Conservation (phyloP, 192 early-diverging fungal species). For the Pilaira anomala region DNA sequence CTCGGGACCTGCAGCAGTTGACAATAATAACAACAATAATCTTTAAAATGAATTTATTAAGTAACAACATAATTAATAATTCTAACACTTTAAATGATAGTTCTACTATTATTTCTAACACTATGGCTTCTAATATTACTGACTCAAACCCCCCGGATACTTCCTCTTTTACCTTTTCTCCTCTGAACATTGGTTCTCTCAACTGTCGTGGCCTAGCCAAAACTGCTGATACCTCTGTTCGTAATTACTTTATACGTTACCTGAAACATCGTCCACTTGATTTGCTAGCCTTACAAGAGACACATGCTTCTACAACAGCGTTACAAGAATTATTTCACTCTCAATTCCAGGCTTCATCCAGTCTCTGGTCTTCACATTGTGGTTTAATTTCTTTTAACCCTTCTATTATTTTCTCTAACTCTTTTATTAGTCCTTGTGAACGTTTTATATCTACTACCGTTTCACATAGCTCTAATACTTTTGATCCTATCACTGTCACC, state of each 20-base stretch:
- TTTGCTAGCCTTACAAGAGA: neutral
- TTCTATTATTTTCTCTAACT: neutral
- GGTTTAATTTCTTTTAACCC: neutral
- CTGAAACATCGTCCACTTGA: neutral
- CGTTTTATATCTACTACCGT: neutral
- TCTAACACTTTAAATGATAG: too few species aligned
- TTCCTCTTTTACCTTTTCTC: neutral
- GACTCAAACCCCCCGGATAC: too few species aligned
- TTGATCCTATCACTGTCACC: neutral
- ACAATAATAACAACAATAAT: too few species aligned
- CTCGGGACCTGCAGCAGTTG: too few species aligned
- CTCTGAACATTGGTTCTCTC: constrained; percentile 1
- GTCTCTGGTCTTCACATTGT: too few species aligned
- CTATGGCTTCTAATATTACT: too few species aligned
- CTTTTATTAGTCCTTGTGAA: neutral
- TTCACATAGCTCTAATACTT: neutral
- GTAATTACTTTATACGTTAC: neutral
- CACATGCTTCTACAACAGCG: too few species aligned
- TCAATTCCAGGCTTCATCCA: too few species aligned
- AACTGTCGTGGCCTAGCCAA: neutral
- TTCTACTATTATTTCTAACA: too few species aligned
- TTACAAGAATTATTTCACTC: too few species aligned
- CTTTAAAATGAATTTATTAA: too few species aligned
- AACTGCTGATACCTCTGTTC: neutral
- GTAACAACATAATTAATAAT: too few species aligned